These are phyloP conservation scores for Thamnidium elegans DNA, from an alignment of 192 early-diverging fungal species.

Conservation along the genomic window DNA sequence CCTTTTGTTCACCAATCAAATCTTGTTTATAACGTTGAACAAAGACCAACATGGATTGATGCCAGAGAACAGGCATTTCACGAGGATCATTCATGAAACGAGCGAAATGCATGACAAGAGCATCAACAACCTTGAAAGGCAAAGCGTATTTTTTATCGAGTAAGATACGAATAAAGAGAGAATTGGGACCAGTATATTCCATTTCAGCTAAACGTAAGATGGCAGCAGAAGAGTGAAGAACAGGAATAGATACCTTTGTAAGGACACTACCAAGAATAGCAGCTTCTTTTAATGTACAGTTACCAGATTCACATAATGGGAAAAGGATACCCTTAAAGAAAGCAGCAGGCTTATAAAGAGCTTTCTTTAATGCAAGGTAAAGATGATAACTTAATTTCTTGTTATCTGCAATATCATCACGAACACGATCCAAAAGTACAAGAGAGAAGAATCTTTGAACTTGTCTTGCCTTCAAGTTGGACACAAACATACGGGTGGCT, in stretches of 20 bases:
- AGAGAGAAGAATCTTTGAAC: slow-evolving; percentile 87
- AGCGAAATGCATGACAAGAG: slow-evolving; percentile 93
- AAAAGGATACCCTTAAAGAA: slow-evolving; percentile 98
- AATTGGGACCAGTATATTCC: slow-evolving; percentile 96
- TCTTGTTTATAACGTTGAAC: slow-evolving; percentile 97
- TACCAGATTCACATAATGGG: slow-evolving; percentile 89
- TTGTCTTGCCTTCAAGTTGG: slow-evolving; percentile 92
- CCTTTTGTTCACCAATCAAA: slow-evolving; percentile 92
- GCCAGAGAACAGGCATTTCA: slow-evolving; percentile 95
- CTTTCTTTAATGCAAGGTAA: slow-evolving; percentile 96
- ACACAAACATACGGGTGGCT: slow-evolving; percentile 94
- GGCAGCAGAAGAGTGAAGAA: slow-evolving; percentile 92
- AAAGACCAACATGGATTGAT: slow-evolving; percentile 94
- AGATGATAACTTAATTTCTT: slow-evolving; percentile 98
- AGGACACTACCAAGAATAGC: slow-evolving; percentile 92
- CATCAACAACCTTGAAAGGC: slow-evolving; percentile 95
- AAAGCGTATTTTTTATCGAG: slow-evolving; percentile 98
- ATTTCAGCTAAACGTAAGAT: slow-evolving; percentile 93
- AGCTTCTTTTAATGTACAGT: slow-evolving; percentile 94
- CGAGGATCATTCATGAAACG: slow-evolving; percentile 82
- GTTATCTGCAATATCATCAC: slow-evolving; percentile 94
- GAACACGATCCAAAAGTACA: slow-evolving; percentile 87
- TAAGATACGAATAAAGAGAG: slow-evolving; percentile 91
- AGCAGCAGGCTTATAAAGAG: slow-evolving; percentile 92
- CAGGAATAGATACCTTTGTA: slow-evolving; percentile 90